Evolutionary conservation across 2,329 filamentous ascomycete genomes (phyloP), one percentile per base, ranked within the genome.

Genomic region (Talaromyces rugulosus): DNA sequence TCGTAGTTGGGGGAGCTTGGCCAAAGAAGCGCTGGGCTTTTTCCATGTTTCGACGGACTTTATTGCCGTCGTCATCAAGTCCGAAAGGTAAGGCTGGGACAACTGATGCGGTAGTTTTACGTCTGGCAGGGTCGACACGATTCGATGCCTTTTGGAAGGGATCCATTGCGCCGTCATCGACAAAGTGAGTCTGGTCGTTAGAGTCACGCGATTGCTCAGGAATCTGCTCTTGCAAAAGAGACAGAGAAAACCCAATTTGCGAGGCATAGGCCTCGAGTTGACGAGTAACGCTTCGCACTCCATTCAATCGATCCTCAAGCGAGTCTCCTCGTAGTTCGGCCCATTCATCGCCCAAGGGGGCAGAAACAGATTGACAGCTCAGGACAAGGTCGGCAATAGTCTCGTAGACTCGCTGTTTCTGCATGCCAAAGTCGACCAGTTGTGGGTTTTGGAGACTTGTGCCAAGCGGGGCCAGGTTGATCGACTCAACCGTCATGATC

Each of bases 331-430:
- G 87, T n/a, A 93, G 82, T 73, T 96, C 92, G 4, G 93, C 87
- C 95, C 95, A 99, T 77, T 99, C 95, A 72, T 99, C 95, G 8
- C 89, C 91, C 51, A 99, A 77, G 5, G 95, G 95, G 8, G 91
- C 91, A 5, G 92, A 91, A n/a, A 98, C 89, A 28, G 90, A 87
- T 76, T 99, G 95, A 70, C 93, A 97, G 62, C 89, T 87, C 56
- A 96, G 79, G 4, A 98, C 79, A 31, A 99, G 84, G 73, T 98
- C 95, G 8, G 92, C 93, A 60, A 96, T 89, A 63, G 92, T 90
- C 75, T 98, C 95, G 75, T 98, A 98, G 18, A 96, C 82, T 68
- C 89, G 90, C 75, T 99, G 95, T 77, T 98, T 98, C 74, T 96
- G 91, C 34, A 88, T 85, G 70, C 88, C 89, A 74, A 97, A 97